Evolutionary conservation across 352 stramenopile species (phyloP).

Genomic region (Globisporangium acanthophoron): DNA sequence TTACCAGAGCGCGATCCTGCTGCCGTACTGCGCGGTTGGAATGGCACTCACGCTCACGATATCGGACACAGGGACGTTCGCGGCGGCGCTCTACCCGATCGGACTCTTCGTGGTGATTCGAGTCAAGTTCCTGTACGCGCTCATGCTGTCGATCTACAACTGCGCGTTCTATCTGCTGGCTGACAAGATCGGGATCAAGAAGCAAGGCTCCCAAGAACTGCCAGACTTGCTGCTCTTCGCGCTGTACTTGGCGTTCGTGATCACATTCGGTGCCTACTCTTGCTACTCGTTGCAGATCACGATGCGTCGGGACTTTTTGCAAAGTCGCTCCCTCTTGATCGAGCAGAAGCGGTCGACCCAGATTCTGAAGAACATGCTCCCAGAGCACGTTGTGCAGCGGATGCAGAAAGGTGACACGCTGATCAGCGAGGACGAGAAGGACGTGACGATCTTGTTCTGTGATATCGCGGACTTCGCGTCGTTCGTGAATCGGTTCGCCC

Average conservation of each 20-base stretch:
- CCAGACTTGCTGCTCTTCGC: conserved; percentile 60
- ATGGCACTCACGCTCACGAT: conserved; percentile 82
- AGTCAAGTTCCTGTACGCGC: conserved; percentile 80
- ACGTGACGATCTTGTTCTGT: conserved; percentile 86
- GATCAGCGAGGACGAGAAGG: conserved; percentile 84
- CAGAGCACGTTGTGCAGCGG: conserved; percentile 75
- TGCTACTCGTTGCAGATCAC: conserved; percentile 83
- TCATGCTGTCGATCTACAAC: conserved; percentile 74
- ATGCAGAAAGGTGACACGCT: conserved; percentile 81
- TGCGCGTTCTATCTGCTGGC: conserved; percentile 75
- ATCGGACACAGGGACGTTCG: conserved; percentile 80
- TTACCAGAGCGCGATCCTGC: conserved; percentile 68
- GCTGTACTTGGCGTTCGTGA: conserved; percentile 73
- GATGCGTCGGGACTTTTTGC: conserved; percentile 79
- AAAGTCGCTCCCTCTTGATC: conserved; percentile 68
- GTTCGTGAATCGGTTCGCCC: conserved; percentile 73
- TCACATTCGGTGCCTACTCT: conserved; percentile 62
- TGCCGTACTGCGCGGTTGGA: conserved; percentile 59
- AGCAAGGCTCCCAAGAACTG: conserved; percentile 19
- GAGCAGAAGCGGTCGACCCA: conserved; percentile 76
- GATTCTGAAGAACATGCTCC: conserved; percentile 85
- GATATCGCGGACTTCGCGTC: conserved; percentile 80
- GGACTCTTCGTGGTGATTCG: conserved; percentile 78
- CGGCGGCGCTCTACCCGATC: conserved; percentile 72
- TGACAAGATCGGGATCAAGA: conserved; percentile 38